These are phyloP conservation scores for Pseudopyrenochaeta lycopersici DNA, from an alignment of 2,329 filamentous ascomycete species.

Conservation along the genomic window DNA sequence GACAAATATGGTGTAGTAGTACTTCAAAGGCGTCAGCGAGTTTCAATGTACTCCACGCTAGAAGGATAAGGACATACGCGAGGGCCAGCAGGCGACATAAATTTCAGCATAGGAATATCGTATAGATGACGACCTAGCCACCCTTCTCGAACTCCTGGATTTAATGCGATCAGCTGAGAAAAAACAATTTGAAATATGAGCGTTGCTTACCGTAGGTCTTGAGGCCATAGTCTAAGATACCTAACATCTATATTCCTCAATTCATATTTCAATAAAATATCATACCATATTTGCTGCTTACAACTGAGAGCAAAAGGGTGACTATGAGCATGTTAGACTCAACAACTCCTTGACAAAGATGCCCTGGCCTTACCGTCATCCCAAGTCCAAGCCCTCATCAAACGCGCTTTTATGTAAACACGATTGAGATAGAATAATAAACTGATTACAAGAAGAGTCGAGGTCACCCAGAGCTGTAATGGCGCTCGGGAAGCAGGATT, in stretches of 20 bases:
- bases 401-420: conserved; percentile 14
- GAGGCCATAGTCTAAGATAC: not conserved
- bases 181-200: no score
- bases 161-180: not conserved
- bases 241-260: not conserved
- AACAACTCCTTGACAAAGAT: no score
- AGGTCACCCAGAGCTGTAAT: conserved; percentile 7
- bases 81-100: not conserved
- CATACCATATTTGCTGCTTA: no score
- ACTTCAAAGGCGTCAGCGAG: not conserved
- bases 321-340: no score
- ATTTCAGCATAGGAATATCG: conserved; percentile 2
- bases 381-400: conserved; percentile 15
- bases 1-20: not conserved
- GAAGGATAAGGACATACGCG: not conserved
- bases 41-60: no score
- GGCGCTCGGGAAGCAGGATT: conserved; percentile 8
- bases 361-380: conserved; percentile 12
- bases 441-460: not conserved
- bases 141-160: not conserved
- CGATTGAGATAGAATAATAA: conserved; percentile 12
- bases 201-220: not conserved
- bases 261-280: no score
- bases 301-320: no score
- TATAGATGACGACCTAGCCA: conserved; percentile 7